Evolutionary conservation across 1,284 basidiomycete genomes (phyloP), one percentile per base, ranked within the genome.

Genomic region (Marasmius fiardii): DNA sequence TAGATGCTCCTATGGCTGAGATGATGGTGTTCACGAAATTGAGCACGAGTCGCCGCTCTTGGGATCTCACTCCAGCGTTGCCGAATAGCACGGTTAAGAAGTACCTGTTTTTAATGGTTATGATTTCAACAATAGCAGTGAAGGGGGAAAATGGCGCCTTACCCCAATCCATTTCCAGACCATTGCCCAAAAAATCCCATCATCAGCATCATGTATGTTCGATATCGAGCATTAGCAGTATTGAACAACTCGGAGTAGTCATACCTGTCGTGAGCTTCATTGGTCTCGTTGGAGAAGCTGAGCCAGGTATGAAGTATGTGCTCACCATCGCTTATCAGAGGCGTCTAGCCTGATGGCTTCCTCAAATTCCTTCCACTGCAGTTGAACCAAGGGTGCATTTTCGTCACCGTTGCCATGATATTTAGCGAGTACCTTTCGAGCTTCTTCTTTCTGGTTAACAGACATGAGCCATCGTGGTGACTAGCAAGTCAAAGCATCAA

Each of bases 291-390:
- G 21, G 20, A 18, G 6, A 8, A 43, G 3, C 43, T n/a, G n/a
- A 43, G 58, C 28, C 16, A 20, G 33, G 23, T 12, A 11, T 18
- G 33, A 41, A n/a, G n/a, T 10, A 23, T 35, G 39, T 35, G 59
- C 66, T 28, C 43, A 74, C 81, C 82, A 85, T 53, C 79, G 72
- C 68, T 86, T 86, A 67, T 87, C 83, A 14, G 79, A 78, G 21
- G 78, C 83, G 62, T 82, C 75, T 6, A 77, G 58, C 37, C 71
- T 68, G 54, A 85, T 78, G 5, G 74, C 67, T 59, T 82, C 80
- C 61, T 79, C 74, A 65, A 81, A 80, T 64, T 86, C 85, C 51
- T 70, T 73, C 71, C 76, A 78, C 64, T 86, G 78, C n/a, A 85
- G 71, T 28, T 68, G 64, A n/a, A 78, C 79, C 34, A 77, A 67